Percentiles rank a stretch among this genome's conserved stretches.
phyloP scores from a whole-genome alignment of 164 flowering plant species.

The Vitis rupestris region DNA sequence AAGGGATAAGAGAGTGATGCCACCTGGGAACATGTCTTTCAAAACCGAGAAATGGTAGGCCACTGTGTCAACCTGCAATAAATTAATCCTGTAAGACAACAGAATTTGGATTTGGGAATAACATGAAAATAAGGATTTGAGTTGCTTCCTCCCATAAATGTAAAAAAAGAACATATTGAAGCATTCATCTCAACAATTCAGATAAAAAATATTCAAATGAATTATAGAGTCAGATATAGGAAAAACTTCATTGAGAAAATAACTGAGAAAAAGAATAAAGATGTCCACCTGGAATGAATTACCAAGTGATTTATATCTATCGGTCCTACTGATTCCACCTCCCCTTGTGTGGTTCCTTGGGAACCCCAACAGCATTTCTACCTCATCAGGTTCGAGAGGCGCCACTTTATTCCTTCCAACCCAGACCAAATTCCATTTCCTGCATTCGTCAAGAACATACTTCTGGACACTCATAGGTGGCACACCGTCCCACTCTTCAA shows the following conservation, averaged over 20 bases:
- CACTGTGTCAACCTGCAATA: constrained; percentile 75
- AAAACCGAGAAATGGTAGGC: constrained; percentile 86
- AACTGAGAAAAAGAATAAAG: neutral
- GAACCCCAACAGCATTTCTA: constrained; percentile 80
- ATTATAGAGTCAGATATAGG: too few species aligned
- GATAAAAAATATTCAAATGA: too few species aligned
- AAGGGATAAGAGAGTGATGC: constrained; percentile 72
- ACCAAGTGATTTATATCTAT: constrained; percentile 77
- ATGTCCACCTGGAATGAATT: constrained; percentile 79
- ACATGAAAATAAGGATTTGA: neutral
- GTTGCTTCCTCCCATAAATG: too few species aligned
- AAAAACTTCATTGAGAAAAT: too few species aligned
- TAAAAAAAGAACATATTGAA: too few species aligned
- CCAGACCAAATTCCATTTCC: constrained; percentile 95
- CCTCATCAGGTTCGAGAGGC: constrained; percentile 86
- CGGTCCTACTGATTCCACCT: constrained; percentile 84
- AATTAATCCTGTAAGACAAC: neutral
- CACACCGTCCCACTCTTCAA: constrained; percentile 46
- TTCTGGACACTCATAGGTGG: constrained; percentile 67
- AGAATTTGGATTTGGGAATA: neutral
- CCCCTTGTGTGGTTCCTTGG: constrained; percentile 90
- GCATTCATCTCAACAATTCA: too few species aligned
- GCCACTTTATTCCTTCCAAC: constrained; percentile 87
- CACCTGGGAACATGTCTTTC: constrained; percentile 61
- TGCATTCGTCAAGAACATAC: constrained; percentile 62